These are phyloP conservation scores for Pleodorina starrii DNA, from an alignment of 139 green algal genomes.

Conservation along the genomic window DNA sequence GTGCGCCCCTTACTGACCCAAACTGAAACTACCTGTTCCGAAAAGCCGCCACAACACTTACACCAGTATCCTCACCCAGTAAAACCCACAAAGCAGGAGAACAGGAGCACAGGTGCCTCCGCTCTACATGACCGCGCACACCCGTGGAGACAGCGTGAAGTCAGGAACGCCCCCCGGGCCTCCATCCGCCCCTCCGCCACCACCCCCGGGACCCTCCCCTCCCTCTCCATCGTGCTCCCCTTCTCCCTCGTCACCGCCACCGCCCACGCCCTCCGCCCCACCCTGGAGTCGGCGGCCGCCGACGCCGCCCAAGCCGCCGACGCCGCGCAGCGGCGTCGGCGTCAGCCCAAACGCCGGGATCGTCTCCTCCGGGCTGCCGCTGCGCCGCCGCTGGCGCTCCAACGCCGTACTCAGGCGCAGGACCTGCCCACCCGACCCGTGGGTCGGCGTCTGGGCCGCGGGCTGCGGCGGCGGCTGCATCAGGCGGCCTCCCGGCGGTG, in stretches of 20 bases:
- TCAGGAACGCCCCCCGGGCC: neutral
- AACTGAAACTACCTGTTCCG: no score
- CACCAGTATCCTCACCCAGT: no score
- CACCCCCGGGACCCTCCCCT: neutral
- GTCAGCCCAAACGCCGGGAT: conserved; percentile 19
- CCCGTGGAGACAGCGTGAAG: neutral
- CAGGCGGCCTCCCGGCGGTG: no score
- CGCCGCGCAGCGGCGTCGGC: neutral
- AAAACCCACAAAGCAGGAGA: no score
- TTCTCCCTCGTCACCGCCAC: neutral
- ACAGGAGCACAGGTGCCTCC: no score
- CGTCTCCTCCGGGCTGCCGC: conserved; percentile 42
- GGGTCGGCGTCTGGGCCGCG: no score
- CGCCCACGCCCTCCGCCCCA: neutral
- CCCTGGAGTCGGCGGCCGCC: neutral
- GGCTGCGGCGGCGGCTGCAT: no score
- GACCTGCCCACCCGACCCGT: neutral
- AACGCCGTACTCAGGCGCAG: conserved; percentile 12
- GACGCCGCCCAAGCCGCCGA: neutral
- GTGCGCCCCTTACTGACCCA: no score
- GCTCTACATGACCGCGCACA: neutral
- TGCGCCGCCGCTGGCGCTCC: conserved; percentile 27
- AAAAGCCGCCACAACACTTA: no score
- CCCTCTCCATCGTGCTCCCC: neutral
- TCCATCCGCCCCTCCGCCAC: neutral